Base-by-base conservation (phyloP, 176 grass and related monocot species). In the Aegilops speltoides region DNA sequence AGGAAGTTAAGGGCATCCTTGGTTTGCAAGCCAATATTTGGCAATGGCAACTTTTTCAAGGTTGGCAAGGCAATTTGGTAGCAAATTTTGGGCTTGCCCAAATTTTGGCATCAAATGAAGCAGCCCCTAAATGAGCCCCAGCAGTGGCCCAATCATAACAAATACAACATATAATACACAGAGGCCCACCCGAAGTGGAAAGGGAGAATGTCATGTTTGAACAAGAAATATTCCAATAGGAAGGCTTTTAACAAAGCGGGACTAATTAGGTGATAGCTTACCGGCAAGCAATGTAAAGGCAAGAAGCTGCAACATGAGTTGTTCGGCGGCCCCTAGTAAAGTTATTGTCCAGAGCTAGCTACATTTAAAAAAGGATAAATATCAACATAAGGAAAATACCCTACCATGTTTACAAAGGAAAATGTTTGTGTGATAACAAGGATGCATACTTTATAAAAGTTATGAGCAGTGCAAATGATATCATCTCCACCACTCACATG, bases 261-360 rank as follows among this genome's bases (percentile, higher is more conserved):
- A 50, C 28, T 66, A 79, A 64, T 81, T 38, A 77, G 23, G 57
- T 15, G 12, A 5, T 14, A 73, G 34, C 86, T 79, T 90, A 94
- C 93, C 96, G 81, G 83, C 96, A 98, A 46, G 96, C 91, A 72
- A 98, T 95, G 79, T 98, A 98, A 85, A 98, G 89, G 67, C 96
- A 98, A 82, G 88, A 86, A 87, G 93, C 93, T 73, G 89, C 93
- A 86, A 95, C 93, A 70, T 95, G 90, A 56, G 84, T 67, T 88
- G 88, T 92, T 87, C 84, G 88, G 63, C 91, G 91, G 3, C 93
- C 93, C 84, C 76, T 98, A 46, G 96, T 98, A 79, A 98, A 98
- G 84, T 90, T 90, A 43, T 85, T 90, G 43, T 95, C 95, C 26
- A 98, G 62, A 80, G 89, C 95, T 90, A 95, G 87, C 95, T 98